Conservation (phyloP, 208 protist genomes). For the Endotrypanum monterogeii region DNA sequence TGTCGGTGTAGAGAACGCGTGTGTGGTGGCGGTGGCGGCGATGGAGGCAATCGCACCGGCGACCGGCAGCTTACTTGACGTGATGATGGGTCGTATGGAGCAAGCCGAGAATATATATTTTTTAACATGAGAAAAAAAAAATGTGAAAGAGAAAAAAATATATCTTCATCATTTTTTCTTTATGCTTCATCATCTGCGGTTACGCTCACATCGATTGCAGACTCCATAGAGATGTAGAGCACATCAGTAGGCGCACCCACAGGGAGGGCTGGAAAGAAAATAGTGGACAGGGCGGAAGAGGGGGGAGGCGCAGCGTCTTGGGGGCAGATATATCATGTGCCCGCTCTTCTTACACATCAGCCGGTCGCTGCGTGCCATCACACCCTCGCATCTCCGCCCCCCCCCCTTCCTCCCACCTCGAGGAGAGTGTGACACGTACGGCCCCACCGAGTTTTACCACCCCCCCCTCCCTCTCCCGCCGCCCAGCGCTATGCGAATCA, state of each 20-base stretch:
- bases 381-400: not conserved
- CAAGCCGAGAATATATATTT: not conserved
- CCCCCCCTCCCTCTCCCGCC: too few relatives aligned
- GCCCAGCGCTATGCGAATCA: too few relatives aligned
- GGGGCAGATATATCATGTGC: too few relatives aligned
- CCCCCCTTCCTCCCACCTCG: not conserved
- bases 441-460: too few relatives aligned
- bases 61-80: not conserved
- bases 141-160: not conserved
- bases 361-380: not conserved
- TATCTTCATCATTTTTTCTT: too few relatives aligned
- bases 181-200: too few relatives aligned
- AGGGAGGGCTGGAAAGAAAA: not conserved
- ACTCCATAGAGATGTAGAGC: too few relatives aligned
- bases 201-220: too few relatives aligned
- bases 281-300: not conserved
- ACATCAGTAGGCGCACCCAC: too few relatives aligned
- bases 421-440: too few relatives aligned
- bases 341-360: not conserved
- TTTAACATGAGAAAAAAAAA: not conserved
- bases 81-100: not conserved
- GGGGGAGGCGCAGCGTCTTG: too few relatives aligned
- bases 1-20: not conserved
- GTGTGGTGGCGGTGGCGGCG: not conserved
- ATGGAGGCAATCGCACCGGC: slow-evolving; percentile 2